Percentiles rank a stretch among this genome's conserved stretches.
phyloP scores from a whole-genome alignment of 495 filamentous ascomycete species.

The Hypoxylon fuscum region DNA sequence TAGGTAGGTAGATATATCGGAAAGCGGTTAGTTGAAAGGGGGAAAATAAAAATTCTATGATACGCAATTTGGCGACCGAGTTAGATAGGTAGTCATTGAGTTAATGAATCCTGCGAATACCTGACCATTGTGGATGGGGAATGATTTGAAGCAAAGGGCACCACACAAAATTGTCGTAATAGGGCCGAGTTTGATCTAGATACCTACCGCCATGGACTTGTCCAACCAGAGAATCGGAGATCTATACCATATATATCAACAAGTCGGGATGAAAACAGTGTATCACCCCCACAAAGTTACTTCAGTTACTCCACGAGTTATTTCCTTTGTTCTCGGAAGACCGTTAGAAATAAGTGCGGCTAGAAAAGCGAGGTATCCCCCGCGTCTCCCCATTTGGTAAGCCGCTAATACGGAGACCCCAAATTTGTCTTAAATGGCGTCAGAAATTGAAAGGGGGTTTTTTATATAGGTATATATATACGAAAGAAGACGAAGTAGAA shows the following conservation, averaged over 20 bases:
- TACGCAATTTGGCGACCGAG: too few species aligned
- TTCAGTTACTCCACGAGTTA: conserved; percentile 2
- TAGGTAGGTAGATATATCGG: too few species aligned
- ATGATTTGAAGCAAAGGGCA: too few species aligned
- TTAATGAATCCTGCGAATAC: too few species aligned
- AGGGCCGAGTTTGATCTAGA: conserved; percentile 18
- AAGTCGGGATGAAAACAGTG: conserved; percentile 1
- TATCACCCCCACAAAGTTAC: conserved; percentile 15
- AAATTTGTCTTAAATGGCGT: conserved; percentile 12
- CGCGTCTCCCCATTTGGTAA: neutral
- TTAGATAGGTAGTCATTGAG: too few species aligned
- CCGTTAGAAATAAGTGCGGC: conserved; percentile 11
- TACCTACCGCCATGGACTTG: neutral
- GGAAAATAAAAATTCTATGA: too few species aligned
- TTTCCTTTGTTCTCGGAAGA: conserved; percentile 13
- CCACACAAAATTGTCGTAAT: too few species aligned
- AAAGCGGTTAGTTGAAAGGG: too few species aligned
- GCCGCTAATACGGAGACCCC: conserved; percentile 6
- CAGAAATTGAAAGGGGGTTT: too few species aligned
- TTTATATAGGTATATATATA: too few species aligned
- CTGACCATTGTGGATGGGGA: too few species aligned
- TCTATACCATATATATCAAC: conserved; percentile 16
- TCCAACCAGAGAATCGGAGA: conserved; percentile 22
- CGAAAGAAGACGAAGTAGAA: too few species aligned
- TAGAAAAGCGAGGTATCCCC: neutral